Conservation (phyloP, 352 stramenopile genomes). For the Globisporangium barbulae region DNA sequence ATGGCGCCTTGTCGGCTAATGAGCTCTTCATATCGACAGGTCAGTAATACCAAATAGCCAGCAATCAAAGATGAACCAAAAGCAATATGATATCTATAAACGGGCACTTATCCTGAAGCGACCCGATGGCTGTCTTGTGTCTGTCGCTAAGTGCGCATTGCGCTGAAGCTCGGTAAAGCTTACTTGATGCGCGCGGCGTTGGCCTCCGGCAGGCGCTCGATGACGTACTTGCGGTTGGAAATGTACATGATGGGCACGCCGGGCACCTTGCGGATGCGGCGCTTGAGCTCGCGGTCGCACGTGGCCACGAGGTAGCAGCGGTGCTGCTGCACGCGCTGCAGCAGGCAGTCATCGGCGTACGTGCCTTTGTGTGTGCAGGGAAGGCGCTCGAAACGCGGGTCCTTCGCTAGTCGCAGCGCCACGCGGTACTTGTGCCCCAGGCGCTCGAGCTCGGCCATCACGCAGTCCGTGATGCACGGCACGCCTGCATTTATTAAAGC, state of each 20-base stretch:
- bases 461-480: slow-evolving; percentile 98
- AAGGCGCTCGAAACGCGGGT: slow-evolving; percentile 98
- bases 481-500: slow-evolving; percentile 41
- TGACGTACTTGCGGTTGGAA: slow-evolving; percentile 98
- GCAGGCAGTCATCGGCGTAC: slow-evolving; percentile 99
- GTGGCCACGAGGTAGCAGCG: slow-evolving; percentile 99
- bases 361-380: slow-evolving; percentile 98
- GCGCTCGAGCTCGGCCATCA: slow-evolving; percentile 99
- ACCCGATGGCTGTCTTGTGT: not conserved
- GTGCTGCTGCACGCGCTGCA: slow-evolving; percentile 90
- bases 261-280: slow-evolving; percentile 98
- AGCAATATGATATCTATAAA: slow-evolving; percentile 15
- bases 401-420: slow-evolving; percentile 89
- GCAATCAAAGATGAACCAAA: not conserved
- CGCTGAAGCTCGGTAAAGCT: not conserved
- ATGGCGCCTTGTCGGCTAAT: not conserved
- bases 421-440: slow-evolving; percentile 98
- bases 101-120: not conserved
- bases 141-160: not conserved
- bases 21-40: not conserved
- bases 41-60: not conserved
- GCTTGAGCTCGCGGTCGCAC: slow-evolving; percentile 99
- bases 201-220: slow-evolving; percentile 99
- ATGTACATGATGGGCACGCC: slow-evolving; percentile 99
- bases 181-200: slow-evolving; percentile 89